Base-by-base conservation (phyloP, 139 green algal species). In the Nannochloris sp. region DNA sequence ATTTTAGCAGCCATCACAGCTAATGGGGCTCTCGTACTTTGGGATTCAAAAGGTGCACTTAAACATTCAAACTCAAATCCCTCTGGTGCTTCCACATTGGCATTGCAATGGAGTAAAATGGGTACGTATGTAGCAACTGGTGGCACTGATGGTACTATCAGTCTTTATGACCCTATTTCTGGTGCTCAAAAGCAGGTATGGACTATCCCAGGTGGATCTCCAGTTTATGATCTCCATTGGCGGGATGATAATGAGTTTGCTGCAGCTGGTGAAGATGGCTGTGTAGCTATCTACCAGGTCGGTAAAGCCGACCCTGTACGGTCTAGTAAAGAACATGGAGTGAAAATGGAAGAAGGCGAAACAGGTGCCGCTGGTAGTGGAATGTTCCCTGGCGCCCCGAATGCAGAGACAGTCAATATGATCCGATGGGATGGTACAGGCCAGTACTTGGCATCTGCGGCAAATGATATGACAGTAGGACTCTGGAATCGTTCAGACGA, bases 371-470 rank as follows among this genome's bases (percentile, higher is more conserved):
- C n/a, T n/a, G 42, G 19, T 19, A 19, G 19, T 19, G 42, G 42
- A 19, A 51, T 51, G 42, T 51, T 51, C 42, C 42, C 42, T 19
- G 42, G 42, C 42, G 42, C 42, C 19, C 19, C 19, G 42, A 19
- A 19, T 19, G 19, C 42, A 27, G 42, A 51, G 42, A 51, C 54
- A 25, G 12, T 97, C 37, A 97, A 97, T 72, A 81, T 83, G 46
- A 85, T 98, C 27, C 83, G 86, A 53, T 96, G 89, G 90, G 83
- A 93, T 65, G 78, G 82, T 0, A 48, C 76, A 9, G 75, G 75
- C 23, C 70, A 61, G 33, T 87, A 85, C 61, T 64, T 97, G 12
- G 74, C 67, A 34, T 81, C 68, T 14, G 81, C 76, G 23, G 77
- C 70, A 4, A 78, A 91, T 55, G 82, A 91, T 77, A 75, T 73